Evolutionary conservation across 768 basidiomycete genomes (phyloP), one percentile per base, ranked within the genome.

Genomic region (Piloderma croceum): DNA sequence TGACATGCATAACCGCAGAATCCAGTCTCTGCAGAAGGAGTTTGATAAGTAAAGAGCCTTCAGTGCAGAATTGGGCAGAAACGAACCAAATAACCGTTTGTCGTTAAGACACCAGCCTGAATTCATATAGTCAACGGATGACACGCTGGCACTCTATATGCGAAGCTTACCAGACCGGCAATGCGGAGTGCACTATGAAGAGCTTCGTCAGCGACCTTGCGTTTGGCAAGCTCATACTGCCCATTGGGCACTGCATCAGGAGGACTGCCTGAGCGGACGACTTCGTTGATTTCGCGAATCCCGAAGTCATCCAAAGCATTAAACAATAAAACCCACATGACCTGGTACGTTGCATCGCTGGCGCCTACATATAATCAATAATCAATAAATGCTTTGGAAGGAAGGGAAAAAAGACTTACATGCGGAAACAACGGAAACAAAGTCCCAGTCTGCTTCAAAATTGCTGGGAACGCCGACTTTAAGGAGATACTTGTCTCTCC

Each of bases 401-500:
- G 13, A 12, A 11, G 38, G 7, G 25, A 23, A 7, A n/a, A 42
- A 34, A 24, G 1, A 57, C 74, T 47, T 44, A 75, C 79, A 81
- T 9, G 78, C 76, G 9, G 75, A 74, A 18, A 82, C 76, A n/a
- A 79, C 81, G 17, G 74, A 72, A 33, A 92, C 79, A 51, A 94
- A 97, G 52, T 96, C 90, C 91, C 92, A 94, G 45, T 83, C 77
- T 1, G 78, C 77, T 41, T 83, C 80, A 58, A 90, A 86, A 57
- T 86, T 83, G 39, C 74, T 78, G 7, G 92, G 91, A 27, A 93
- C 90, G 19, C 92, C 91, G 21, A 94, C 88, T 34, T 74, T 70
- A 31, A 71, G 72, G 24, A 96, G 72, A 53, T 83, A 83, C 25
- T 80, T 67, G 22, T 84, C 81, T 45, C 84, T 71, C 91, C 91